A percentile compares a stretch with the other conserved stretches of the same genome.
These are phyloP conservation scores for Chlorella sp. DNA, from an alignment of 139 green algal species.

Conservation along the genomic window DNA sequence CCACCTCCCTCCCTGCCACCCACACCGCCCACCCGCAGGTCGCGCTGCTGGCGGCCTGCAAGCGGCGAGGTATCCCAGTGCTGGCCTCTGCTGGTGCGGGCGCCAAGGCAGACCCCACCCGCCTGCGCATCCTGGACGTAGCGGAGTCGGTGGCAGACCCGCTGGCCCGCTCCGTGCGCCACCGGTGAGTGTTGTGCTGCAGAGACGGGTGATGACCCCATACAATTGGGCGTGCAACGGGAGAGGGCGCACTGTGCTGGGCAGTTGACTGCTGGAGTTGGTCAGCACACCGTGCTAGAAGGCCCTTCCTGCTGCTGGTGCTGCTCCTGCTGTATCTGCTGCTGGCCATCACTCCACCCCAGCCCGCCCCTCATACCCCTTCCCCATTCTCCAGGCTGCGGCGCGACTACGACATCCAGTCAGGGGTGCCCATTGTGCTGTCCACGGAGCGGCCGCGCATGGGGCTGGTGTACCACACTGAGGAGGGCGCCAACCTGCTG, in stretches of 20 bases:
- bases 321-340: no score
- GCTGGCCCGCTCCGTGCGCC: constrained; percentile 85
- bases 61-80: constrained; percentile 77
- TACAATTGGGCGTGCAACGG: no score
- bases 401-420: constrained; percentile 71
- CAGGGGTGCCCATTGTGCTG: constrained; percentile 84
- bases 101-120: constrained; percentile 94
- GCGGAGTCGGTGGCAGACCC: constrained; percentile 83
- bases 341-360: background rate
- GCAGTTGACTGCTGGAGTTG: no score
- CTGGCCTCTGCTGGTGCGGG: constrained; percentile 87
- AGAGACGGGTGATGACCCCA: no score
- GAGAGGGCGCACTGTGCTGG: no score
- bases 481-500: constrained; percentile 56
- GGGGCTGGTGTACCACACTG: constrained; percentile 71
- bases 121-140: constrained; percentile 91
- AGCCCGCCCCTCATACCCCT: background rate
- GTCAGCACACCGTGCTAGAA: no score
- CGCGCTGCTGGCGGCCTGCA: constrained; percentile 88
- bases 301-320: no score
- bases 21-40: constrained; percentile 59
- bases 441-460: constrained; percentile 88
- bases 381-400: constrained; percentile 55
- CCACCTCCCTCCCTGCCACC: background rate
- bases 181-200: constrained; percentile 31